Evolutionary conservation across 1,284 basidiomycete genomes (phyloP).

Genomic region (Ceratobasidium sp.): DNA sequence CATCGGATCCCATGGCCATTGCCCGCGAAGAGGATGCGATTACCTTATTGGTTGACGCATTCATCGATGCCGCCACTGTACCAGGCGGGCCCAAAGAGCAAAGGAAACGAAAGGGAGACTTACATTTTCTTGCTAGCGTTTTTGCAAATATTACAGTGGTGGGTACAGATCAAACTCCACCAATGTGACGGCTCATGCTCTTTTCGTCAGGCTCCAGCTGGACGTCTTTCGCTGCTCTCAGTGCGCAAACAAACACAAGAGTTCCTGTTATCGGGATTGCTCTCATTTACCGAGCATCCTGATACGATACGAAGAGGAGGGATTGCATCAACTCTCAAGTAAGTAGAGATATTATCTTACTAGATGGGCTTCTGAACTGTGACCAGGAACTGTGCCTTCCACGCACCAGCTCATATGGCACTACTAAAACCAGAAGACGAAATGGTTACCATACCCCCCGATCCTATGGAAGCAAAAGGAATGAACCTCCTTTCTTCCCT

Average conservation of each 20-base stretch:
- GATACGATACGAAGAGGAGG: constrained; percentile 89
- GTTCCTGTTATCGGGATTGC: constrained; percentile 84
- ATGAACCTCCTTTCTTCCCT: constrained; percentile 87
- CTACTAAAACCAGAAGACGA: constrained; percentile 71
- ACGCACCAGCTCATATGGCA: constrained; percentile 74
- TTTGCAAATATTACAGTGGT: constrained; percentile 92
- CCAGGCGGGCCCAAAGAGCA: constrained; percentile 57
- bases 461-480: constrained; percentile 74
- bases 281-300: constrained; percentile 89
- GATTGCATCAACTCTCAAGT: constrained; percentile 89
- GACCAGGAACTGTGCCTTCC: constrained; percentile 82
- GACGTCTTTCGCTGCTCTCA: constrained; percentile 79
- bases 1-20: constrained; percentile 71
- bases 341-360: constrained; percentile 49
- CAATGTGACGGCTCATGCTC: background rate
- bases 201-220: constrained; percentile 68
- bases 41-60: constrained; percentile 86
- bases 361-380: background rate
- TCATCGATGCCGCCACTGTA: constrained; percentile 76
- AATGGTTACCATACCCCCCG: constrained; percentile 66
- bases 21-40: constrained; percentile 73
- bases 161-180: constrained; percentile 53
- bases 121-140: constrained; percentile 91
- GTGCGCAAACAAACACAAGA: constrained; percentile 62
- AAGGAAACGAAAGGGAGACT: constrained; percentile 72